These are phyloP conservation scores for Lentinus brumalis DNA, from an alignment of 768 basidiomycete genomes.

Conservation along the genomic window DNA sequence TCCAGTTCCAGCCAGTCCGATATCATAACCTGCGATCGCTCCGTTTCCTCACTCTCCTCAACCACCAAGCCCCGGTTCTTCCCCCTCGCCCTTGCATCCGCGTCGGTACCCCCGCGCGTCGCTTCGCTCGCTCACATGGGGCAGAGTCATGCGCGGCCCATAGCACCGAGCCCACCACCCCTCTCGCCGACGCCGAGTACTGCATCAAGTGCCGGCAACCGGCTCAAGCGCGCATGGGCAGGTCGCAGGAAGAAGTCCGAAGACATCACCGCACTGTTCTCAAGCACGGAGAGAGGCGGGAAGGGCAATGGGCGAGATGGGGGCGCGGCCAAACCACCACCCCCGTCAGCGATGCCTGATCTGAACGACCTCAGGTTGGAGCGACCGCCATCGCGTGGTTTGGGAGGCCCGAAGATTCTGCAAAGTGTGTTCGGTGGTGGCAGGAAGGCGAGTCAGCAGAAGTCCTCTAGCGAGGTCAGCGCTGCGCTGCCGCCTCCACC, in stretches of 20 bases:
- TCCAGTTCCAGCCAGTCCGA: constrained; percentile 43
- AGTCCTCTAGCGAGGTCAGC: background rate
- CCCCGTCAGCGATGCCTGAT: constrained; percentile 15
- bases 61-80: constrained; percentile 30
- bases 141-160: constrained; percentile 34
- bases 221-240: constrained; percentile 61
- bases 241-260: constrained; percentile 60
- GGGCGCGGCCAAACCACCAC: constrained; percentile 6
- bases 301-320: constrained; percentile 17
- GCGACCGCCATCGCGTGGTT: constrained; percentile 39
- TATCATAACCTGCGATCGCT: constrained; percentile 46
- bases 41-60: constrained; percentile 35
- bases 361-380: constrained; percentile 15
- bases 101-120: constrained; percentile 29
- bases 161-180: constrained; percentile 27
- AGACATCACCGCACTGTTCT: constrained; percentile 38
- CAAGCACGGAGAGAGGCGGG: constrained; percentile 13
- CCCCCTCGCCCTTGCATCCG: constrained; percentile 30
- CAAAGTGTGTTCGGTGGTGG: constrained; percentile 44
- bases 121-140: constrained; percentile 41
- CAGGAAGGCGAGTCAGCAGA: constrained; percentile 29
- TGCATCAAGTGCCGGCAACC: constrained; percentile 47
- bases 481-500: constrained; percentile 33
- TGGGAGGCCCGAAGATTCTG: constrained; percentile 21
- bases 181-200: constrained; percentile 29